Conservation (phyloP, 345 rosid genomes). For the Dipteronia dyeriana region DNA sequence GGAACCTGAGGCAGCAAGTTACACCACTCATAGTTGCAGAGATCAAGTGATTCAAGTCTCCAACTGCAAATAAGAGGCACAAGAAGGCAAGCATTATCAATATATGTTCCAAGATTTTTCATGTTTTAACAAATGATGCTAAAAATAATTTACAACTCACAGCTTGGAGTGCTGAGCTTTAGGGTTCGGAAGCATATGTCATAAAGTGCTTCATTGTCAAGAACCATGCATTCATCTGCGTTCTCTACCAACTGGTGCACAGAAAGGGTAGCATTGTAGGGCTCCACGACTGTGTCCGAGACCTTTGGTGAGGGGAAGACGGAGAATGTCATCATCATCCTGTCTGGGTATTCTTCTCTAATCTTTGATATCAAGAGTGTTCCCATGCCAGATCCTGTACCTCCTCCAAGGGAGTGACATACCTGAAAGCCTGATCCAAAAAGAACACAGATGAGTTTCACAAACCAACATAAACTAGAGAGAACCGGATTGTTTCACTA, state of each 20-base stretch:
- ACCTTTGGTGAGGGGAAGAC: slow-evolving; percentile 98
- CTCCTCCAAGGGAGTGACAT: slow-evolving; percentile 97
- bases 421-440: slow-evolving; percentile 80
- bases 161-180: slow-evolving; percentile 97
- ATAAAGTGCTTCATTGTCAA: slow-evolving; percentile 95
- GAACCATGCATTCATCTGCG: slow-evolving; percentile 98
- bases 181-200: slow-evolving; percentile 98
- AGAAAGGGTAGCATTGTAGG: slow-evolving; percentile 95
- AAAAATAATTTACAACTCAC: slow-evolving; percentile 43
- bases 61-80: slow-evolving; percentile 52
- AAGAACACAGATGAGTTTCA: slow-evolving; percentile 15
- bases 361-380: slow-evolving; percentile 89
- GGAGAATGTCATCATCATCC: slow-evolving; percentile 98
- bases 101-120: not conserved
- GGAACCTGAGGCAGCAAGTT: slow-evolving; percentile 95
- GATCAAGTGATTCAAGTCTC: slow-evolving; percentile 93
- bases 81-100: slow-evolving; percentile 8
- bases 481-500: not conserved
- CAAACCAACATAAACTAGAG: slow-evolving; percentile 6
- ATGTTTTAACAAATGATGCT: not conserved
- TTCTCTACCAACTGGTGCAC: slow-evolving; percentile 96
- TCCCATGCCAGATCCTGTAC: slow-evolving; percentile 99
- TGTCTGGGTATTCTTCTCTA: slow-evolving; percentile 96
- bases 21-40: slow-evolving; percentile 98
- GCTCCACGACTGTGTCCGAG: slow-evolving; percentile 99